These are phyloP conservation scores for Mollisia scopiformis DNA, from an alignment of 2,329 filamentous ascomycete genomes.

Conservation along the genomic window DNA sequence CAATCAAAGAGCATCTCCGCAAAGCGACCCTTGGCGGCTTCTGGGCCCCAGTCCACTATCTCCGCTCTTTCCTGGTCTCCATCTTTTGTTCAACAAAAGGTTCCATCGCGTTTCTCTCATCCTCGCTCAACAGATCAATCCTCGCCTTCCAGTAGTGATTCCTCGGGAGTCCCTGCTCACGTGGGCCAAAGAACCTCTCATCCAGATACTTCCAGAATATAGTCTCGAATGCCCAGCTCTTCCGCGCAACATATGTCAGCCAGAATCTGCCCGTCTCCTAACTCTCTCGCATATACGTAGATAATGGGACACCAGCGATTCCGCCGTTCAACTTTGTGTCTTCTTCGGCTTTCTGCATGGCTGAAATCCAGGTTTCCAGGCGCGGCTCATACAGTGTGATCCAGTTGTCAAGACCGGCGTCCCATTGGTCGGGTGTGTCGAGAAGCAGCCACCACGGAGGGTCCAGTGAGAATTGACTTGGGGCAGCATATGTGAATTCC, in stretches of 20 bases:
- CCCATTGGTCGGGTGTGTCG: constrained; percentile 38
- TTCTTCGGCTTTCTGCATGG: constrained; percentile 38
- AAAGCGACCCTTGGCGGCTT: constrained; percentile 1
- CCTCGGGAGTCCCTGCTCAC: constrained; percentile 10
- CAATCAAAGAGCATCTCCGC: constrained; percentile 7
- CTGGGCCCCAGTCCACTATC: constrained; percentile 19
- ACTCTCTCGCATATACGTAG: constrained; percentile 40
- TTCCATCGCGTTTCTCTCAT: constrained; percentile 36
- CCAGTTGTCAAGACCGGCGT: constrained; percentile 37
- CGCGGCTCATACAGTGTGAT: constrained; percentile 36
- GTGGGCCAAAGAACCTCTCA: constrained; percentile 38
- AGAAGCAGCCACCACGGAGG: constrained; percentile 46
- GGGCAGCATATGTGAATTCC: constrained; percentile 43
- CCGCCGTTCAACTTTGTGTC: constrained; percentile 7
- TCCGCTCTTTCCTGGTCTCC: constrained; percentile 26
- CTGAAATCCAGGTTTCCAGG: constrained; percentile 38
- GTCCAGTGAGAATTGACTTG: constrained; percentile 38
- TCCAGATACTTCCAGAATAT: constrained; percentile 44
- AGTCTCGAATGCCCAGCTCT: constrained; percentile 43
- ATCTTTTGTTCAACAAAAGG: constrained; percentile 38
- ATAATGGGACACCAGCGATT: constrained; percentile 21
- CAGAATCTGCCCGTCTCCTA: constrained; percentile 40
- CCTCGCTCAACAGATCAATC: constrained; percentile 32
- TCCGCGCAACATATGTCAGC: constrained; percentile 41
- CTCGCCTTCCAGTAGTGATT: constrained; percentile 35